Percentiles rank a stretch among this genome's conserved stretches.
Evolutionary conservation across 2,329 filamentous ascomycete genomes (phyloP).

Genomic region (Fulvia fulva): DNA sequence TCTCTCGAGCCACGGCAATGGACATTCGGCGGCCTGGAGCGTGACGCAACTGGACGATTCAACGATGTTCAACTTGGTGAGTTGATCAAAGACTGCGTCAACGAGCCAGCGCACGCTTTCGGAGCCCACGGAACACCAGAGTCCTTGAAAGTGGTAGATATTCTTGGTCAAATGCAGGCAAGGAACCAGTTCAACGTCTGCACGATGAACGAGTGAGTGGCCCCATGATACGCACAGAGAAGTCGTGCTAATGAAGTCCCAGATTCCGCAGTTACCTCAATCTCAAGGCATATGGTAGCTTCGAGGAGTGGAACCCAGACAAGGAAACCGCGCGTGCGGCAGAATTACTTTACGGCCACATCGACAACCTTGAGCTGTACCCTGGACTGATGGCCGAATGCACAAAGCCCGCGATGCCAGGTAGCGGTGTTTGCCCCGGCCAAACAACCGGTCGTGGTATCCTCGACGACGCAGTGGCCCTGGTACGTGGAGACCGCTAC

Average conservation of each 20-base stretch:
- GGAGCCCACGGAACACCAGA: slow-evolving; percentile 48
- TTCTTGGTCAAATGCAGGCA: slow-evolving; percentile 48
- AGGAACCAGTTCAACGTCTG: slow-evolving; percentile 48
- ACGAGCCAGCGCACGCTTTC: slow-evolving; percentile 50
- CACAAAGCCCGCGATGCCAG: slow-evolving; percentile 50
- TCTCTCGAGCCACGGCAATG: slow-evolving; percentile 32
- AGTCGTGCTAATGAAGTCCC: not conserved
- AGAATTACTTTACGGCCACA: slow-evolving; percentile 50
- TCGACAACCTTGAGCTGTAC: slow-evolving; percentile 54
- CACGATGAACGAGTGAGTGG: slow-evolving; percentile 48
- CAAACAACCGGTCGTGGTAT: slow-evolving; percentile 47
- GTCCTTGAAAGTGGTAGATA: slow-evolving; percentile 46
- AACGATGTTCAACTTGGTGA: slow-evolving; percentile 44
- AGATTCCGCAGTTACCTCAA: slow-evolving; percentile 37
- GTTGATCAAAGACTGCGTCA: slow-evolving; percentile 45
- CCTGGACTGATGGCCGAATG: slow-evolving; percentile 56
- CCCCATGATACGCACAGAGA: not conserved
- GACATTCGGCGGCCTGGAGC: slow-evolving; percentile 42
- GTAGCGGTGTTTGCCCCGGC: slow-evolving; percentile 45
- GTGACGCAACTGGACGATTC: slow-evolving; percentile 42
- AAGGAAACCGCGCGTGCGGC: slow-evolving; percentile 36
- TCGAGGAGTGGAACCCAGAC: slow-evolving; percentile 36
- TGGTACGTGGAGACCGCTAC: slow-evolving; percentile 46
- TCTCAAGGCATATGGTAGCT: slow-evolving; percentile 35
- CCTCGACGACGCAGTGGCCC: slow-evolving; percentile 46